Conservation (phyloP, 768 basidiomycete genomes). For the Paxillus involutus region DNA sequence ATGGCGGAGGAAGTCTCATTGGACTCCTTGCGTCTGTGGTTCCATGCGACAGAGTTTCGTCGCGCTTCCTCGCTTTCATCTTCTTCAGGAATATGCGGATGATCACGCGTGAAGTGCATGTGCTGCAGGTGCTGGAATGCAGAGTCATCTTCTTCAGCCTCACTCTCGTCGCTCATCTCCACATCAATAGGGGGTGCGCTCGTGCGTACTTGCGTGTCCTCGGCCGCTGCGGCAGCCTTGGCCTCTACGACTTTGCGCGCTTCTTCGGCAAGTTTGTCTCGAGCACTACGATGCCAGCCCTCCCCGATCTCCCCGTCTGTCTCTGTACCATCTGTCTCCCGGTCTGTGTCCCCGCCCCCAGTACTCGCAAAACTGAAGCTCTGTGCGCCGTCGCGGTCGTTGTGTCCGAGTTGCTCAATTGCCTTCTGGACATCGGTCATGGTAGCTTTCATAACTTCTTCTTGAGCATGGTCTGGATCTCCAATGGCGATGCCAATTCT, state of each 20-base stretch:
- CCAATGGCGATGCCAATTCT: constrained; percentile 27
- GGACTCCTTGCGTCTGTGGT: constrained; percentile 18
- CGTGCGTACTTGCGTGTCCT: constrained; percentile 43
- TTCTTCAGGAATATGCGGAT: constrained; percentile 69
- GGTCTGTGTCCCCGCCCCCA: constrained; percentile 49
- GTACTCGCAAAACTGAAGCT: constrained; percentile 81
- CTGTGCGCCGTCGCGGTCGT: constrained; percentile 55
- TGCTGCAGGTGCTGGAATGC: constrained; percentile 34
- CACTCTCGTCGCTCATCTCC: constrained; percentile 80
- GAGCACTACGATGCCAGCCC: constrained; percentile 64
- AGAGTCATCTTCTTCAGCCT: constrained; percentile 57
- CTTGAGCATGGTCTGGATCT: constrained; percentile 29
- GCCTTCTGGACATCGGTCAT: constrained; percentile 90
- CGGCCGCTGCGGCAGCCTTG: constrained; percentile 39
- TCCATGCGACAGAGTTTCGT: constrained; percentile 22
- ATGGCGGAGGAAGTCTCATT: constrained; percentile 35
- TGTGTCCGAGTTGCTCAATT: constrained; percentile 78
- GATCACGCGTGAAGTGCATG: constrained; percentile 42
- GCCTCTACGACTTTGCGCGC: constrained; percentile 60
- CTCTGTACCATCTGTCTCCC: constrained; percentile 48
- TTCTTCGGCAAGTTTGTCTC: constrained; percentile 68
- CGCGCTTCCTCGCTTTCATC: constrained; percentile 55
- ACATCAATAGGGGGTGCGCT: constrained; percentile 67
- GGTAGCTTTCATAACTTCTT: constrained; percentile 79
- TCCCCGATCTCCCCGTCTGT: constrained; percentile 53